phyloP scores from a whole-genome alignment of 1,284 basidiomycete species.

The Coniferiporia weirii region DNA sequence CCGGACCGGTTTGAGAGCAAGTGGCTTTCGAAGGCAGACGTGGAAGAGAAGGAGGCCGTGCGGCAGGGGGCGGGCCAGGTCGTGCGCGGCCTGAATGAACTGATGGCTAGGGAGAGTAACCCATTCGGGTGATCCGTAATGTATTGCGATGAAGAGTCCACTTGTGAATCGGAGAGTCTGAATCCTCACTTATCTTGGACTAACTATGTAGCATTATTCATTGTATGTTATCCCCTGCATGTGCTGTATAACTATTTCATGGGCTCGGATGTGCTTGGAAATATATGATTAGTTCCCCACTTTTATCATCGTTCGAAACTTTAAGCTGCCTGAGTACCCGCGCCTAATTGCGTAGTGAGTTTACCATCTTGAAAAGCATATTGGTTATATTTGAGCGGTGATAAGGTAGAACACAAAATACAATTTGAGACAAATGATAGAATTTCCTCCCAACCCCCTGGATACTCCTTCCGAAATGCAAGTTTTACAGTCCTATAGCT shows the following conservation, averaged over 20 bases:
- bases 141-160: not conserved
- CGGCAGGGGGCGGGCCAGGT: constrained; percentile 39
- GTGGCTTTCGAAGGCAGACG: constrained; percentile 38
- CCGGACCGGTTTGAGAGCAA: constrained; percentile 39
- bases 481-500: too few species aligned
- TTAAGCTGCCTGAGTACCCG: too few species aligned
- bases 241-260: constrained; percentile 15
- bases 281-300: not conserved
- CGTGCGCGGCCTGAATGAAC: constrained; percentile 51
- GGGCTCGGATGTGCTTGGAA: not conserved
- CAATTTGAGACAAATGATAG: too few species aligned
- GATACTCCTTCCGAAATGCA: too few species aligned
- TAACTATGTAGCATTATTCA: constrained; percentile 19
- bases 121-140: constrained; percentile 2
- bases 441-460: too few species aligned
- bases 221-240: constrained; percentile 17
- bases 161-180: not conserved
- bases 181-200: constrained; percentile 6
- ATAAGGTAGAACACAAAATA: too few species aligned
- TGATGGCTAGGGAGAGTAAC: constrained; percentile 24
- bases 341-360: too few species aligned
- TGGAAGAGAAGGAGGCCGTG: constrained; percentile 38
- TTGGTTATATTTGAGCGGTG: too few species aligned
- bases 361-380: too few species aligned
- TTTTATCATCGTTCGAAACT: not conserved